Percentiles rank a stretch among this genome's conserved stretches.
Evolutionary conservation across 1,284 basidiomycete species (phyloP).

Genomic region (Cystobasidium pallidum): DNA sequence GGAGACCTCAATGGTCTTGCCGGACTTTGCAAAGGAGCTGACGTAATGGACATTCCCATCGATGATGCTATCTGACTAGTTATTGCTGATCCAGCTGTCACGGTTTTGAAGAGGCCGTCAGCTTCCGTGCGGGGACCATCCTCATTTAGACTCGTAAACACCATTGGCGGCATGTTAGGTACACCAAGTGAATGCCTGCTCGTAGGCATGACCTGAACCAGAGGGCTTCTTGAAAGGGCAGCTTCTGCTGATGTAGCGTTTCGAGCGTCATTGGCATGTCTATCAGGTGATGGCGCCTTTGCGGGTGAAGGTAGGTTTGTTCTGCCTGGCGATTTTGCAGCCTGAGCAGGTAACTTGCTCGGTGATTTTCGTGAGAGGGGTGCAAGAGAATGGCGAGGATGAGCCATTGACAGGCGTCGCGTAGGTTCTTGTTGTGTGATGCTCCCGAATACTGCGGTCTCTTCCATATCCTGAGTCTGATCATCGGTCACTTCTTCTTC

Average conservation of each 20-base stretch:
- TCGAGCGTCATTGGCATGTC: neutral
- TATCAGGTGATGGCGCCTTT: neutral
- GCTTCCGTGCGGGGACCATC: conserved; percentile 7
- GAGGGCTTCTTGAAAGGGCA: neutral
- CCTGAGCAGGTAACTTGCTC: conserved; percentile 1
- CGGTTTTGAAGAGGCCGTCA: conserved; percentile 5
- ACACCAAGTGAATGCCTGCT: conserved; percentile 9
- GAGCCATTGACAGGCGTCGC: conserved; percentile 18
- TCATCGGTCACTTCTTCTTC: conserved; percentile 30
- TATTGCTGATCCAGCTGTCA: neutral
- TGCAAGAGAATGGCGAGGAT: conserved; percentile 4
- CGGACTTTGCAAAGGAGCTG: conserved; percentile 14
- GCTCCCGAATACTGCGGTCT: conserved; percentile 14
- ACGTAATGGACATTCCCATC: conserved; percentile 22
- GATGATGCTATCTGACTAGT: conserved; percentile 1
- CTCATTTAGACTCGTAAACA: conserved; percentile 24
- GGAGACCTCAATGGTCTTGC: conserved; percentile 13
- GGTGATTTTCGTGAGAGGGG: neutral
- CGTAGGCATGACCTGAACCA: neutral
- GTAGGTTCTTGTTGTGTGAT: conserved; percentile 1
- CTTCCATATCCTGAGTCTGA: conserved; percentile 40
- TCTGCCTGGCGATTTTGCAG: neutral
- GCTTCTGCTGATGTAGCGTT: neutral
- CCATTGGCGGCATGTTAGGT: conserved; percentile 3
- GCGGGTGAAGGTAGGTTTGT: neutral